Base-by-base conservation (phyloP, 352 stramenopile species). In the Elongisporangium prolatum region DNA sequence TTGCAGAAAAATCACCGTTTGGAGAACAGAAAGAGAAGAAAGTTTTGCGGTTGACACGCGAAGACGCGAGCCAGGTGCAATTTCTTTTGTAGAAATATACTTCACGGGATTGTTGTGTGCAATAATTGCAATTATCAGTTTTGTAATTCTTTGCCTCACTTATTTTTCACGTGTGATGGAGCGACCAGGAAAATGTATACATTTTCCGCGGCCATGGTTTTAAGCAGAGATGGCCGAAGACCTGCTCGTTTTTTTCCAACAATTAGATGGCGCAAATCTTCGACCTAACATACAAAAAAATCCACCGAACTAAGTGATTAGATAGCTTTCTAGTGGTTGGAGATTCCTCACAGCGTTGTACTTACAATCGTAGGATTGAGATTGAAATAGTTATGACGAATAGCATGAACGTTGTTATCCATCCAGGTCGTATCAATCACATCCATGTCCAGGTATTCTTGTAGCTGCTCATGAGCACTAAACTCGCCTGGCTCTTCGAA, bases 21-120 rank as follows among this genome's bases (percentile, higher is more conserved):
- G 28, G 28, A 17, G 34, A 44, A 17, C 34, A 44, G 34, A 44
- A 17, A 13, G 34, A 17, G 21, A 80, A 86, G 44, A 74, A 81
- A 40, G 82, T 91, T 34, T 58, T 93, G 10, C 74, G 81, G 1
- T 68, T 93, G 22, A 93, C 79, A 21, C 75, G 84, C 22, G 84
- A 93, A 65, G 84, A 93, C 62, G 84, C 79, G 1, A 93, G 81
- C 21, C 81, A 93, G 71, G 84, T 93, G 34, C 78, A 93, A 54
- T 93, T 93, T 49, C 56, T 91, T 16, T 68, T 93, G 37, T 93
- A 44, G n/a, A 50, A 44, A 52, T 13, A 54, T 48, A 38, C 28
- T 21, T 28, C 8, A 18, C 24, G 18, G 52, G 18, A 53, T 4
- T 18, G 17, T 18, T 59, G 6, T 20, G 16, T 34, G 54, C 16